phyloP scores from a whole-genome alignment of 2,329 filamentous ascomycete species.

The Alternaria atra region DNA sequence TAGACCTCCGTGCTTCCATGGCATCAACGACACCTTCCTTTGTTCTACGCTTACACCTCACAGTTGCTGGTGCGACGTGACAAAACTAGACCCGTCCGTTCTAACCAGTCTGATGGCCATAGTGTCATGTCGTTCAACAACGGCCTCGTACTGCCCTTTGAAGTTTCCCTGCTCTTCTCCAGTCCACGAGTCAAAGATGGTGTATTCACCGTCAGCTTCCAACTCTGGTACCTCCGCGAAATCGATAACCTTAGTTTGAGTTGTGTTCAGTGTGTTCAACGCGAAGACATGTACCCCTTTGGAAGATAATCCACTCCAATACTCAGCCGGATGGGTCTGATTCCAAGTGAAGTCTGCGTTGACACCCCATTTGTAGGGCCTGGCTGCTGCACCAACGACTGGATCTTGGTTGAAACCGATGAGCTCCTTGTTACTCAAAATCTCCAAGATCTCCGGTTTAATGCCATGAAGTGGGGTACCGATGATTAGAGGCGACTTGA shows the following conservation, averaged over 20 bases:
- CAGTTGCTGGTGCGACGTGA: background rate
- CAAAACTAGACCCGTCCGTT: background rate
- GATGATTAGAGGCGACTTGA: conserved; percentile 57
- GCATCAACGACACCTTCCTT: background rate
- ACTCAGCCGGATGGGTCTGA: conserved; percentile 39
- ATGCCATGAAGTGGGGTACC: conserved; percentile 52
- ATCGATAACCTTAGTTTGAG: conserved; percentile 20
- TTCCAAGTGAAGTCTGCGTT: conserved; percentile 63
- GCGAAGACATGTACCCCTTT: conserved; percentile 37
- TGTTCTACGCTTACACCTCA: background rate
- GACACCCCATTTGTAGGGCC: conserved; percentile 58
- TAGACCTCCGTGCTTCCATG: background rate
- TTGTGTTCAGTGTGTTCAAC: conserved; percentile 34
- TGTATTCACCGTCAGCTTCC: conserved; percentile 18
- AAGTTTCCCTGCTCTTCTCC: conserved; percentile 16
- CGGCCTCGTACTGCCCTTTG: conserved; percentile 1
- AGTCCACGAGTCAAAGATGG: conserved; percentile 32
- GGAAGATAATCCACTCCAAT: conserved; percentile 36
- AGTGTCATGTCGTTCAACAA: conserved; percentile 9
- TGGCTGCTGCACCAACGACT: conserved; percentile 52
- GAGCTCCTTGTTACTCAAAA: conserved; percentile 53
- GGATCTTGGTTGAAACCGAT: conserved; percentile 57
- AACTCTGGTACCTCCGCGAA: conserved; percentile 37
- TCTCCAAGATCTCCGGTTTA: conserved; percentile 49
- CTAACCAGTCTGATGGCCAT: conserved; percentile 1